A percentile compares a stretch with the other conserved stretches of the same genome.
Conservation (phyloP, 2,329 filamentous ascomycete genomes). For the Pseudogymnoascus sp. region DNA sequence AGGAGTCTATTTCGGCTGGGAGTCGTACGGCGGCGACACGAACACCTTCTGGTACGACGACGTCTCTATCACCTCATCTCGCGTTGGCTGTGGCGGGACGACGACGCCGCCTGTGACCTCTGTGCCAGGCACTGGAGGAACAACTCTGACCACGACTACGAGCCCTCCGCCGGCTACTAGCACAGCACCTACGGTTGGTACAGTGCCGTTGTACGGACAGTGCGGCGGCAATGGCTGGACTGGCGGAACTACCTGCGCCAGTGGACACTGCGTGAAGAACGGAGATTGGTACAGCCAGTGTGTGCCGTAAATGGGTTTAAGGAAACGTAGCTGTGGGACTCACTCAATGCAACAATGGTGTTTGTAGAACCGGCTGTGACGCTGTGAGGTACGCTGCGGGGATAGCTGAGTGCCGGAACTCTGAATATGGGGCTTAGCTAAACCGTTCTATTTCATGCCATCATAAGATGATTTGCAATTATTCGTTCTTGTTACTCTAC, state of each 20-base stretch:
- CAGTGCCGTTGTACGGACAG: constrained; percentile 7
- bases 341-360: not conserved
- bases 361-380: not conserved
- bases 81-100: constrained; percentile 39
- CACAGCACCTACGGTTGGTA: constrained; percentile 5
- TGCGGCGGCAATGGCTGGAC: constrained; percentile 12
- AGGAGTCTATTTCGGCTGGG: constrained; percentile 55
- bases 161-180: constrained; percentile 12
- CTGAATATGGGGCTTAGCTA: too few relatives aligned
- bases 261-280: constrained; percentile 11
- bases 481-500: too few relatives aligned
- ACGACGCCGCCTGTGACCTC: not conserved
- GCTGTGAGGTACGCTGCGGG: not conserved
- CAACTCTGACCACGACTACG: constrained; percentile 8
- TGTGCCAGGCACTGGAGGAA: not conserved
- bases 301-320: not conserved
- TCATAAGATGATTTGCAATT: too few relatives aligned
- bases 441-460: too few relatives aligned
- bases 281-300: constrained; percentile 12
- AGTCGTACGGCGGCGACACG: constrained; percentile 51
- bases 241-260: constrained; percentile 13
- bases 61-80: constrained; percentile 40
- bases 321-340: not conserved
- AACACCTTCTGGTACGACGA: constrained; percentile 61
- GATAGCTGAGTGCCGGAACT: too few relatives aligned